These are phyloP conservation scores for Verbascum thapsus DNA, from an alignment of 257 asterid genomes.

Conservation along the genomic window DNA sequence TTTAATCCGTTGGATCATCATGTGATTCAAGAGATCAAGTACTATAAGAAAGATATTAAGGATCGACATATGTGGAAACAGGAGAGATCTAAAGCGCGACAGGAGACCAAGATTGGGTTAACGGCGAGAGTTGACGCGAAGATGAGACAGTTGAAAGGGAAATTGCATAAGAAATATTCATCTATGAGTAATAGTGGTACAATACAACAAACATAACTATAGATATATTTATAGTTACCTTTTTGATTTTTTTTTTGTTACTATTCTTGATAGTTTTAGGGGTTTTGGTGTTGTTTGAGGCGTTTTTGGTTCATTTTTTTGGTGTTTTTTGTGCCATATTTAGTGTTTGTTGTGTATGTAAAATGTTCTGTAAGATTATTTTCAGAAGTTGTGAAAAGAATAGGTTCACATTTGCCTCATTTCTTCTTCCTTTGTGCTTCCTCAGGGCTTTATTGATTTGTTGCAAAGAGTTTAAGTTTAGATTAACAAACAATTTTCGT, in stretches of 20 bases:
- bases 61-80: constrained; percentile 80
- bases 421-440: not conserved
- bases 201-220: constrained; percentile 27
- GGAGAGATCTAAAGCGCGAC: constrained; percentile 68
- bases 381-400: constrained; percentile 37
- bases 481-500: too few species aligned
- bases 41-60: constrained; percentile 62
- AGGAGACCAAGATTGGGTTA: constrained; percentile 72
- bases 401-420: constrained; percentile 23
- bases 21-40: constrained; percentile 84
- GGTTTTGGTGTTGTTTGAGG: constrained; percentile 28
- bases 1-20: constrained; percentile 90
- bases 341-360: constrained; percentile 63
- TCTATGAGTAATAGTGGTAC: constrained; percentile 20
- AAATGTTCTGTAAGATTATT: constrained; percentile 21
- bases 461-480: too few species aligned
- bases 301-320: constrained; percentile 38
- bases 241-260: not conserved
- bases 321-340: constrained; percentile 37
- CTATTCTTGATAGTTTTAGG: constrained; percentile 27
- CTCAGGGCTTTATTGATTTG: too few species aligned
- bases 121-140: constrained; percentile 87
- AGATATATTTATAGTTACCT: constrained; percentile 24
- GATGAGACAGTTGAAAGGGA: constrained; percentile 69
- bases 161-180: constrained; percentile 44